A percentile compares a stretch with the other conserved stretches of the same genome.
These are phyloP conservation scores for Pseudogymnoascus sp. DNA, from an alignment of 2,329 filamentous ascomycete genomes.

Conservation along the genomic window DNA sequence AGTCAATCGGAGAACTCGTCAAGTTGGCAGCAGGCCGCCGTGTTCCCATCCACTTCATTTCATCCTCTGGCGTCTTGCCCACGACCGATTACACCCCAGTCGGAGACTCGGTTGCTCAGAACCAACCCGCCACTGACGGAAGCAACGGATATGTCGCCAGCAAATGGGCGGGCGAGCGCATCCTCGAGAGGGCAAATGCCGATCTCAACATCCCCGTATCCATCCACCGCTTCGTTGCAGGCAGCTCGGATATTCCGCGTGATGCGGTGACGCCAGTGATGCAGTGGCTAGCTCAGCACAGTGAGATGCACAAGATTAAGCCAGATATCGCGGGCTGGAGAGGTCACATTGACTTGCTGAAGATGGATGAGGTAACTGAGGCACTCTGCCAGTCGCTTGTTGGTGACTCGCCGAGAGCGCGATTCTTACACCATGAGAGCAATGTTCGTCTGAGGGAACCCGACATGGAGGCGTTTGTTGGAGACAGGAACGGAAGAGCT, in stretches of 20 bases:
- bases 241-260: conserved; percentile 9
- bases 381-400: conserved; percentile 12
- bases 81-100: neutral
- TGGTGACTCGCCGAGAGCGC: conserved; percentile 10
- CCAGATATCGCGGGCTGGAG: conserved; percentile 12
- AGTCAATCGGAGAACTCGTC: conserved; percentile 24
- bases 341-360: conserved; percentile 12
- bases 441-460: conserved; percentile 11
- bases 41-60: conserved; percentile 30
- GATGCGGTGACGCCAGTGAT: conserved; percentile 16
- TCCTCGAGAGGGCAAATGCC: conserved; percentile 24
- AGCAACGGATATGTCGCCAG: conserved; percentile 29
- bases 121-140: conserved; percentile 20
- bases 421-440: conserved; percentile 13
- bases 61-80: conserved; percentile 11
- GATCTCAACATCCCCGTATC: conserved; percentile 13
- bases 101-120: neutral
- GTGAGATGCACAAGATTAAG: conserved; percentile 11
- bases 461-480: conserved; percentile 27
- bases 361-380: conserved; percentile 12
- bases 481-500: conserved; percentile 23
- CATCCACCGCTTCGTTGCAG: conserved; percentile 16
- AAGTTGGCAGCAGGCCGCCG: conserved; percentile 20
- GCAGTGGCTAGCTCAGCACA: conserved; percentile 11
- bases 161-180: conserved; percentile 31